These are phyloP conservation scores for Aspergillus aculeatus DNA, from an alignment of 2,329 filamentous ascomycete species.

Conservation along the genomic window DNA sequence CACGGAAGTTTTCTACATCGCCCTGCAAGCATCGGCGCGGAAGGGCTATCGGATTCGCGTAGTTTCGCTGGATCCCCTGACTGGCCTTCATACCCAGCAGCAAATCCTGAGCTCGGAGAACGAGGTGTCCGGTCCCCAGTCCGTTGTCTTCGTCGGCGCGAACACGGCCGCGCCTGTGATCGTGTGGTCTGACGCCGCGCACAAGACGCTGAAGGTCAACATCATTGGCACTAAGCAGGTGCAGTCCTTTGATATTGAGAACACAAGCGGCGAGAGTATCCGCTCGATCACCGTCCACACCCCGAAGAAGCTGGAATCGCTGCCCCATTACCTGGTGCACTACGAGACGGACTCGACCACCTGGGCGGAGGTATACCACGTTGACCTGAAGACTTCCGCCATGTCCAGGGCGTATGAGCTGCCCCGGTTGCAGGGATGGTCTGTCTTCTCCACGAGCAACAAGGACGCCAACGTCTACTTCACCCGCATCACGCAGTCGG, in stretches of 20 bases:
- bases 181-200: conserved; percentile 45
- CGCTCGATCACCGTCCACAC: conserved; percentile 67
- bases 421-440: conserved; percentile 66
- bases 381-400: conserved; percentile 67
- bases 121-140: conserved; percentile 57
- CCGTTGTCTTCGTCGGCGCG: conserved; percentile 41
- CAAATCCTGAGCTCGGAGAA: conserved; percentile 70
- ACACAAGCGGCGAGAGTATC: conserved; percentile 46
- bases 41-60: conserved; percentile 76
- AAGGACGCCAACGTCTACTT: conserved; percentile 84
- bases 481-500: conserved; percentile 72
- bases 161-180: conserved; percentile 45
- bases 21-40: conserved; percentile 64
- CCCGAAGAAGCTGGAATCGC: conserved; percentile 67
- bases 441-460: conserved; percentile 76
- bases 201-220: conserved; percentile 47
- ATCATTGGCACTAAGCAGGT: conserved; percentile 45
- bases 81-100: conserved; percentile 70
- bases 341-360: conserved; percentile 68
- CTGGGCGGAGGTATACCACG: conserved; percentile 82
- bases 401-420: conserved; percentile 79
- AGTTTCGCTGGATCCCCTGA: conserved; percentile 68
- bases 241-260: conserved; percentile 39
- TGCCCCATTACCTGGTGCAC: conserved; percentile 82
- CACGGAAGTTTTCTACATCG: conserved; percentile 71